Conservation (phyloP, 371 early-diverging fungal species). For the Actinomortierella ambigua region DNA sequence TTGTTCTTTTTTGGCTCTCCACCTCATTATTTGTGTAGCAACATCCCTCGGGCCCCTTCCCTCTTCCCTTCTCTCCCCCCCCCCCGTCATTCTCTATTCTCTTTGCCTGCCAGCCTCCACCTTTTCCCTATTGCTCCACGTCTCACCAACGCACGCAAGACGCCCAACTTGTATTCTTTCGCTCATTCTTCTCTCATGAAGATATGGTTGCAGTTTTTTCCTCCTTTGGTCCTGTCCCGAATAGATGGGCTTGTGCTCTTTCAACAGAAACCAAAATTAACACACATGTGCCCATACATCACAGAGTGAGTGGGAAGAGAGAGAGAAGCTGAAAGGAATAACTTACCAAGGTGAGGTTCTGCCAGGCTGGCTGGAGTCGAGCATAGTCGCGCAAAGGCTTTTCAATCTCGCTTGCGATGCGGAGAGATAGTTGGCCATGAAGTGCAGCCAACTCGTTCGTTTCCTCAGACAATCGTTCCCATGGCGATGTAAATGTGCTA, state of each 20-base stretch:
- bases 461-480: conserved; percentile 55
- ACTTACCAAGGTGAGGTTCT: conserved; percentile 35
- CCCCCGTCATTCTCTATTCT: too few species aligned
- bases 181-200: too few species aligned
- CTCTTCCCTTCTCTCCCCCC: background rate
- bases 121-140: too few species aligned
- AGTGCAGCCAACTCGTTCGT: conserved; percentile 49
- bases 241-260: too few species aligned
- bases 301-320: background rate
- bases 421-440: conserved; percentile 51
- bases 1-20: background rate
- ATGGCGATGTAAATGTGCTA: conserved; percentile 43
- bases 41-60: too few species aligned
- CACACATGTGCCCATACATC: background rate
- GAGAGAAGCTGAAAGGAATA: background rate
- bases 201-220: too few species aligned
- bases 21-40: too few species aligned
- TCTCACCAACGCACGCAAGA: too few species aligned
- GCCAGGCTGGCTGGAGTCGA: conserved; percentile 26
- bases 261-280: too few species aligned
- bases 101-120: too few species aligned
- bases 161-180: too few species aligned
- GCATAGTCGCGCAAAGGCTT: conserved; percentile 46
- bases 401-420: conserved; percentile 54
- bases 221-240: too few species aligned